These are phyloP conservation scores for Tricholoma furcatifolium DNA, from an alignment of 768 basidiomycete species.

Conservation along the genomic window DNA sequence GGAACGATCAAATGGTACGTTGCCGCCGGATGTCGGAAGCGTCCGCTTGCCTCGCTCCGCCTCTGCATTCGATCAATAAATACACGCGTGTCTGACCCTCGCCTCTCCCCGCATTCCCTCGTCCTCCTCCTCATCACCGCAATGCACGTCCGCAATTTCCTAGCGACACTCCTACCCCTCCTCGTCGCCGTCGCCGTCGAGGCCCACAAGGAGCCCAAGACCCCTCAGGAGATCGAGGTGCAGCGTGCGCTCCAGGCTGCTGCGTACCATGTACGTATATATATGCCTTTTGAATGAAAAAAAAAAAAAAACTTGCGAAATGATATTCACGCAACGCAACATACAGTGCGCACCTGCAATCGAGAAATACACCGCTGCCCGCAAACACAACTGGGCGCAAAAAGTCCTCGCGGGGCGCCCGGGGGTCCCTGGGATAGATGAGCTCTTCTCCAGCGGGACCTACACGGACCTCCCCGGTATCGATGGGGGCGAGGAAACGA, in stretches of 20 bases:
- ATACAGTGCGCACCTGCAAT: constrained; percentile 56
- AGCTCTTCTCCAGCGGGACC: constrained; percentile 40
- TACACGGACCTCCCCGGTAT: constrained; percentile 31
- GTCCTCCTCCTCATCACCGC: neutral
- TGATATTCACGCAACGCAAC: too few relatives aligned
- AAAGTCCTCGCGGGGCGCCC: constrained; percentile 41
- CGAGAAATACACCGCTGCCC: constrained; percentile 47
- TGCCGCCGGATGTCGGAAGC: constrained; percentile 5
- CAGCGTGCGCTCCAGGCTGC: constrained; percentile 50
- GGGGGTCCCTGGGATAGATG: constrained; percentile 35
- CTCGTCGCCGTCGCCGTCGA: constrained; percentile 17
- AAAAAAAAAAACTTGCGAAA: too few relatives aligned
- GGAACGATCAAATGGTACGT: neutral
- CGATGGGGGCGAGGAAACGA: constrained; percentile 22
- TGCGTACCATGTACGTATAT: constrained; percentile 45
- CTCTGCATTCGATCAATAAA: neutral
- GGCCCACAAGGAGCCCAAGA: constrained; percentile 45
- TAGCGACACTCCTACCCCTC: constrained; percentile 20
- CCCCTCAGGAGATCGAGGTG: constrained; percentile 44
- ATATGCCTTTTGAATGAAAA: too few relatives aligned
- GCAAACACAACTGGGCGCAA: constrained; percentile 47
- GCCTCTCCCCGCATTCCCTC: neutral
- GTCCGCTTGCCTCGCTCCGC: constrained; percentile 14
- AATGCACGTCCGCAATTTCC: neutral
- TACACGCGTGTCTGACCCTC: neutral